Base-by-base conservation (phyloP, 2,329 filamentous ascomycete genomes). In the Arthrinium puccinioides region DNA sequence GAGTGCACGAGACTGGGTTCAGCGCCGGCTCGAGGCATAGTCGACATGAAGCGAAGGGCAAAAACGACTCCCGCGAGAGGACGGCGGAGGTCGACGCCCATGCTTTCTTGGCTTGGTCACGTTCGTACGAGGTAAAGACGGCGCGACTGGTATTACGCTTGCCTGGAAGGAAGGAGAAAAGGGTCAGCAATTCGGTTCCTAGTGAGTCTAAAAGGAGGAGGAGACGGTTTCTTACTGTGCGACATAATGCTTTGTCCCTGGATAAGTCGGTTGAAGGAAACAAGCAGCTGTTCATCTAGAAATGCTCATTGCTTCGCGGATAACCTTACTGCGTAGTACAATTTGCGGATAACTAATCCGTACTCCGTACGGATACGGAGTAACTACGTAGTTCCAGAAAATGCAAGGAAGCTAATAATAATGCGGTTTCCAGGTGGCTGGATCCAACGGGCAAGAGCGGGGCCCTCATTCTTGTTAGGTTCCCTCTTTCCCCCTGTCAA, bases 91-190 rank as follows among this genome's bases (percentile, higher is more conserved):
- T 85, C 8, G 82, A 78, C 49, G 82, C 79, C 88, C 92, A 97
- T 49, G 80, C 79, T 14, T 77, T 75, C 53, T 88, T 87, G 42
- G 94, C 83, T 34, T 90, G 76, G 36, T 76, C 75, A 48, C 92
- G 82, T 66, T 97, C 92, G 64, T 96, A 80, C 18, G 87, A 82
- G 23, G 92, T 97, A 70, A 97, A 97, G 62, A 96, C 88, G 28
- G 88, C 82, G 30, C 90, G 80, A 30, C 87, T 90, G 30, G 88
- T 94, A 65, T 96, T 95, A 51, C 87, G 79, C 67, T 95, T 94
- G 56, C 76, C 76, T 80, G 48, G 4, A 15, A 10, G 3, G n/a
- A n/a, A n/a, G n/a, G 9, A 21, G 13, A 13, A 6, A 7, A 6
- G 9, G 4, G 20, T 33, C n/a, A 33, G 20, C 24, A 24, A 8